Evolutionary conservation across 805 yeast species (phyloP), one percentile per base, ranked within the genome.

Genomic region (Wickerhamiella australiensis): DNA sequence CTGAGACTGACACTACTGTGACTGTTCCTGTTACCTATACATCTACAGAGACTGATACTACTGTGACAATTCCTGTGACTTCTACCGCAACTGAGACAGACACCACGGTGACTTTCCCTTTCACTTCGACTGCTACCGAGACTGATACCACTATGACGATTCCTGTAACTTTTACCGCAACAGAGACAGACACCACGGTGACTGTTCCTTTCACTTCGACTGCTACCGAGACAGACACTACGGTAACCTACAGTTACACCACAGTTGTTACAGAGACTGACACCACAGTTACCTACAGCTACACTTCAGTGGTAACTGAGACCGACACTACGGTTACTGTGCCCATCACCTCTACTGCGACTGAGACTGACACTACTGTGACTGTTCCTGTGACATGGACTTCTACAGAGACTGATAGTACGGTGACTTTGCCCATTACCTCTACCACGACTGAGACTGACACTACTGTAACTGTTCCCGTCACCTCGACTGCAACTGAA

Each of bases 291-390:
- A 27, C 45, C 7, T 13, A 13, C 2, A n/a, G 31, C 2, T 15
- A 13, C 21, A 41, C 33, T 6, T 15, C 29, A 4, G 8, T 22
- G 5, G 33, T 18, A 15, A 42, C 35, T 42, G 29, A 21, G 27
- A 42, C 37, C 4, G 36, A 18, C 25, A 42, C 26, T 11, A 21
- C 29, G 6, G 12, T 13, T 13, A n/a, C 15, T 8, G 13, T n/a
- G 15, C 5, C 42, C 13, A 11, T 4, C 42, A 17, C 49, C 7
- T 35, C 25, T 13, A 43, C 46, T 20, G 40, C 11, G 5, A 37
- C 49, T 12, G 43, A 46, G 42, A 46, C 42, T 18, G 49, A 46
- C n/a, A 37, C 26, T 6, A 20, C 29, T 17, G n/a, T n/a, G 12
- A 37, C 42, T 18, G 13, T 13, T 15, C 42, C 49, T 12, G 9